Evolutionary conservation across 345 rosid species (phyloP), one percentile per base, ranked within the genome.

Genomic region (Arabidopsis suecica): DNA sequence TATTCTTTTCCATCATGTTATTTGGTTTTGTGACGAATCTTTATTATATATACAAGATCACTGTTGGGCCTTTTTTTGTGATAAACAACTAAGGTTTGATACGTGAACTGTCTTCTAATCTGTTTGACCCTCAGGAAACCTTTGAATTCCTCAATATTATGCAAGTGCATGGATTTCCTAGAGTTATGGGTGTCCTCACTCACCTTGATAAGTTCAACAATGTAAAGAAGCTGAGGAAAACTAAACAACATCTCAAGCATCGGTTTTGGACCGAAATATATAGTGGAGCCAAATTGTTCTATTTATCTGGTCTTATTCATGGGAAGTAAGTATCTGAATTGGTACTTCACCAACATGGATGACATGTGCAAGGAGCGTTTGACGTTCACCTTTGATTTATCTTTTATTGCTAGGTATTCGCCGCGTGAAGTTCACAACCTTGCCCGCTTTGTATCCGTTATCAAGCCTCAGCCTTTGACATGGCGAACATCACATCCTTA

Each of bases 401-500:
- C 30, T 28, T 56, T 65, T 69, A n/a, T 67, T 82, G 48, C 70
- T 81, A 95, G 99, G 90, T 95, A 90, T 64, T 18, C 90, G 23
- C 81, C 77, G 63, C 96, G 91, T n/a, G 99, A 95, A 81, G 40
- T 91, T 82, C 86, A 71, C 81, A 92, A 92, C 81, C 97, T 95
- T 69, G 86, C 93, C 63, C 87, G 93, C 33, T 95, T 90, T 79
- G 77, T 95, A 59, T 87, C 97, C 63, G 84, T 87, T 69, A 86
- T 82, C 89, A 95, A 92, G 84, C 83, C 81, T 76, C 88, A 80
- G 61, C 92, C 97, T 10, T 73, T 92, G 78, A 80, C 86, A 25
- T 95, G 99, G 97, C 83, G 97, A 83, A 84, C 89, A 77, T 81
- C 92, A 78, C 99, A 95, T 83, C 99, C 97, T 50, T 95, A 92